phyloP scores from a whole-genome alignment of 352 stramenopile genomes.

The Phytophthora nicotianae region DNA sequence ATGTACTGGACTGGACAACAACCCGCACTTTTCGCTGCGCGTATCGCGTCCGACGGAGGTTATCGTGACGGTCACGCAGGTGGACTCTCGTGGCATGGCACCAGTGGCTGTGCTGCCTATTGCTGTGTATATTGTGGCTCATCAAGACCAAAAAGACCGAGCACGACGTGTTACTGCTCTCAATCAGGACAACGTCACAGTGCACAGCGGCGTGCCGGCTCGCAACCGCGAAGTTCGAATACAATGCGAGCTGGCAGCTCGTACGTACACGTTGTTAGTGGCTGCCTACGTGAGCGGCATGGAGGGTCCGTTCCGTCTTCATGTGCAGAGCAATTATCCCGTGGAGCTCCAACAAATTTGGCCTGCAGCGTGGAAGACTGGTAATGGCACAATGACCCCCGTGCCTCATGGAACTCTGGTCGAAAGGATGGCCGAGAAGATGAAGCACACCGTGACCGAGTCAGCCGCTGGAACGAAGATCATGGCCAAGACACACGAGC shows the following conservation, averaged over 20 bases:
- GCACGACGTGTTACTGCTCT: slow-evolving; percentile 68
- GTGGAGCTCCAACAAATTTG: slow-evolving; percentile 79
- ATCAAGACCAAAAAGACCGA: slow-evolving; percentile 54
- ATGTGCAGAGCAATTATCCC: slow-evolving; percentile 87
- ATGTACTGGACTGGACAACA: slow-evolving; percentile 79
- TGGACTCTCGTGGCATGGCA: slow-evolving; percentile 66
- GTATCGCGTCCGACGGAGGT: slow-evolving; percentile 84
- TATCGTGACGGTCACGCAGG: slow-evolving; percentile 86
- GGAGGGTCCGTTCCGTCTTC: slow-evolving; percentile 90
- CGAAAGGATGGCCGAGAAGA: slow-evolving; percentile 64
- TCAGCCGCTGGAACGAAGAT: slow-evolving; percentile 61
- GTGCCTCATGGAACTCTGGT: slow-evolving; percentile 45
- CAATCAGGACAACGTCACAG: slow-evolving; percentile 71
- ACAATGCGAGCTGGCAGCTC: slow-evolving; percentile 71
- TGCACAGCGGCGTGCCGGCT: slow-evolving; percentile 76
- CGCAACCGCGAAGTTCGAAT: slow-evolving; percentile 79
- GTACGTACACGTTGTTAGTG: slow-evolving; percentile 90
- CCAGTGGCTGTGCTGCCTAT: slow-evolving; percentile 70
- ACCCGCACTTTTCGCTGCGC: slow-evolving; percentile 88
- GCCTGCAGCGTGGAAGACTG: slow-evolving; percentile 79
- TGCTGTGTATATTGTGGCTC: slow-evolving; percentile 72
- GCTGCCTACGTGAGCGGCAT: slow-evolving; percentile 89
- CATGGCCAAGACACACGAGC: slow-evolving; percentile 73
- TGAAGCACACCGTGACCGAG: slow-evolving; percentile 69
- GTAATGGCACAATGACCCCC: slow-evolving; percentile 32